These are phyloP conservation scores for Tulasnella sp. DNA, from an alignment of 768 basidiomycete species.

Conservation along the genomic window DNA sequence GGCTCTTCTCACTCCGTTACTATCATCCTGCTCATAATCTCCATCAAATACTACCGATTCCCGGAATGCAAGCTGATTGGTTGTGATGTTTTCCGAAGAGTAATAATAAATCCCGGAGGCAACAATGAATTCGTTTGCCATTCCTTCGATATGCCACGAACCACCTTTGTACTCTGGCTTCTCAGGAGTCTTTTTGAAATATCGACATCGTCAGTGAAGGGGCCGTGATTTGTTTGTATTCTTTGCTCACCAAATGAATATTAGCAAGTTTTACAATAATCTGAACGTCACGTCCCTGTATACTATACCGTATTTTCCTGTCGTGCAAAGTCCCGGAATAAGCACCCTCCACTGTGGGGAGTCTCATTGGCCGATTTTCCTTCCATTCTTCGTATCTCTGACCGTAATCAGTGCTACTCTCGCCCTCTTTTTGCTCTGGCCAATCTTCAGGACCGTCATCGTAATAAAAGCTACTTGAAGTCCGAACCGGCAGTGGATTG, in stretches of 20 bases:
- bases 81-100: conserved; percentile 25
- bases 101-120: conserved; percentile 21
- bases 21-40: conserved; percentile 20
- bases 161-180: conserved; percentile 37
- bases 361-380: background rate
- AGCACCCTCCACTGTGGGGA: background rate
- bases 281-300: conserved; percentile 19
- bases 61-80: conserved; percentile 26
- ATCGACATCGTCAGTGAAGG: background rate
- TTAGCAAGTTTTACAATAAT: conserved; percentile 27
- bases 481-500: background rate
- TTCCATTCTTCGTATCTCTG: background rate
- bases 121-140: conserved; percentile 24
- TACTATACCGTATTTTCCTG: conserved; percentile 1
- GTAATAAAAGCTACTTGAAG: background rate
- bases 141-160: conserved; percentile 32
- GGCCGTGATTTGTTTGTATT: background rate
- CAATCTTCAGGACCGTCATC: background rate
- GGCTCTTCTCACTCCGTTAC: conserved; percentile 26
- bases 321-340: background rate
- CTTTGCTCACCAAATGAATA: conserved; percentile 21
- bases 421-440: background rate
- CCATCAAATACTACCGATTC: conserved; percentile 18
- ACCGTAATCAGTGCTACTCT: background rate
- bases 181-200: conserved; percentile 23